Evolutionary conservation across 2,329 filamentous ascomycete species (phyloP).

Genomic region (Aspergillus caelatus): DNA sequence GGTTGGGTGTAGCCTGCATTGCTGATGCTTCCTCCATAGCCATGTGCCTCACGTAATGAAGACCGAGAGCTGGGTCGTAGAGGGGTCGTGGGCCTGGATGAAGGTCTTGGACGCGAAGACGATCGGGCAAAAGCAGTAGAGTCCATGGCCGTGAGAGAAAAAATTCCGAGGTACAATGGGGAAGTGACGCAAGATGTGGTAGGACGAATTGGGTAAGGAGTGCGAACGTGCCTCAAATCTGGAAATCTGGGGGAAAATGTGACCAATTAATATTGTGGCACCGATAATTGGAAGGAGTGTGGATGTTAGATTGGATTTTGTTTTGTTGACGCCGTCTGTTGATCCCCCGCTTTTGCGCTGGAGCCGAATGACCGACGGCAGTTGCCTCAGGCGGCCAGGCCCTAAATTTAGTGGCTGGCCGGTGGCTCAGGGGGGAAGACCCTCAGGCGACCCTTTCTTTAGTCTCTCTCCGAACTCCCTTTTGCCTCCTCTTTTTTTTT

Average conservation of each 20-base stretch:
- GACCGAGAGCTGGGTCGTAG: conserved; percentile 87
- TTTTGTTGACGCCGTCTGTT: conserved; percentile 11
- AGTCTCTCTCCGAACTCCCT: conserved; percentile 4
- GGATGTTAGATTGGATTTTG: conserved; percentile 1
- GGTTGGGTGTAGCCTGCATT: conserved; percentile 56
- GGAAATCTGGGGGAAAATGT: background rate
- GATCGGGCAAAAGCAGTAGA: conserved; percentile 46
- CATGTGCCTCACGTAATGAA: conserved; percentile 78
- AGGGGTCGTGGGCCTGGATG: conserved; percentile 85
- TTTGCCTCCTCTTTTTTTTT: conserved; percentile 15
- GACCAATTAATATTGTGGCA: conserved; percentile 4
- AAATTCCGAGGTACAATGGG: conserved; percentile 3
- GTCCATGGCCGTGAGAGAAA: conserved; percentile 30
- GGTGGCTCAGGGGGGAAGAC: background rate
- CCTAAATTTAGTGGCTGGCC: background rate
- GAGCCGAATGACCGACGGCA: conserved; percentile 18
- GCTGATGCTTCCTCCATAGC: conserved; percentile 46
- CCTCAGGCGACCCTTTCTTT: conserved; percentile 3
- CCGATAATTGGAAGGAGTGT: background rate
- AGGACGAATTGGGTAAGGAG: background rate
- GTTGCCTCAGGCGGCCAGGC: conserved; percentile 10
- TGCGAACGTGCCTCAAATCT: conserved; percentile 3
- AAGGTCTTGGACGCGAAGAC: conserved; percentile 62
- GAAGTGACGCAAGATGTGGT: conserved; percentile 5
- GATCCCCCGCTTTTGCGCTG: conserved; percentile 34